Conservation (phyloP, 805 yeast genomes). For the Kregervanrija delftensis region DNA sequence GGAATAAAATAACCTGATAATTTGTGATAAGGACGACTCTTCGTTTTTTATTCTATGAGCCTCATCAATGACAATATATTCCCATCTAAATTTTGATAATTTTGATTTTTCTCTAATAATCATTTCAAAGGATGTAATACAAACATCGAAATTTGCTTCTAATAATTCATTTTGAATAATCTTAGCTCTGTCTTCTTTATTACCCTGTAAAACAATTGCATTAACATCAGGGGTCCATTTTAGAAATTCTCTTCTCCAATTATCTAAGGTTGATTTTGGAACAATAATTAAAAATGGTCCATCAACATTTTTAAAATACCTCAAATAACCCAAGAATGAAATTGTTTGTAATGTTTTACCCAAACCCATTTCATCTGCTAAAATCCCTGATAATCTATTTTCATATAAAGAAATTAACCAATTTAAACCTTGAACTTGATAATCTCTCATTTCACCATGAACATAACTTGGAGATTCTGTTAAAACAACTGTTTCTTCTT, state of each 20-base stretch:
- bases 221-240: conserved; percentile 96
- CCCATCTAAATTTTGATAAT: conserved; percentile 83
- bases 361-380: conserved; percentile 98
- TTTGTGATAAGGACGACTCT: conserved; percentile 85
- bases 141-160: conserved; percentile 78
- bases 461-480: conserved; percentile 81
- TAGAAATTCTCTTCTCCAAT: conserved; percentile 92
- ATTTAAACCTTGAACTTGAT: conserved; percentile 91
- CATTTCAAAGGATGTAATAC: conserved; percentile 89
- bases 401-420: conserved; percentile 90
- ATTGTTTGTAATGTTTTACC: conserved; percentile 96
- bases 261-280: conserved; percentile 92
- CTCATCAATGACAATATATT: conserved; percentile 88
- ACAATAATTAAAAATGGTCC: conserved; percentile 92
- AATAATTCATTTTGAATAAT: conserved; percentile 54
- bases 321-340: conserved; percentile 80
- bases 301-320: conserved; percentile 68
- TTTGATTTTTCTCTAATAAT: conserved; percentile 81
- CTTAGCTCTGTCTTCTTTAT: conserved; percentile 67
- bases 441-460: conserved; percentile 76
- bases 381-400: conserved; percentile 81
- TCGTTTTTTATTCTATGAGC: conserved; percentile 97
- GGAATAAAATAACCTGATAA: conserved; percentile 82
- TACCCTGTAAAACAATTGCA: conserved; percentile 81
- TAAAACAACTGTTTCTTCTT: conserved; percentile 62